These are phyloP conservation scores for Ulmus americana DNA, from an alignment of 331 rosid genomes.

Conservation along the genomic window DNA sequence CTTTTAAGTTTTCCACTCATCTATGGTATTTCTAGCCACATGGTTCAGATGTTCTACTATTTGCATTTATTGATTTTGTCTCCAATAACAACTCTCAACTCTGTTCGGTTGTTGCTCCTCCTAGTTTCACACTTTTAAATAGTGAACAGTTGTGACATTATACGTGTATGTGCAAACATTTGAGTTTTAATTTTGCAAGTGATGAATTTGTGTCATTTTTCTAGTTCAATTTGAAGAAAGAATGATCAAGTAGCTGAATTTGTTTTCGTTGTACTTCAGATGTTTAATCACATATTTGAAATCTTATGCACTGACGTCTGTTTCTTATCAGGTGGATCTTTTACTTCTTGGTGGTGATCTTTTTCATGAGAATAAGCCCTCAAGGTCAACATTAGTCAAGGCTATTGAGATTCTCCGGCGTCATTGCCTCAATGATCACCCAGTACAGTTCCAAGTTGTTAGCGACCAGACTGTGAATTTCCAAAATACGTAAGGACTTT, in stretches of 20 bases:
- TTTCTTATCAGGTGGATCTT: slow-evolving; percentile 61
- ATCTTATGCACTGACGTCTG: not conserved
- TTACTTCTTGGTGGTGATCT: slow-evolving; percentile 92
- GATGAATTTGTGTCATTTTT: too few species aligned
- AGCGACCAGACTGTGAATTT: slow-evolving; percentile 94
- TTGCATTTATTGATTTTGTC: too few species aligned
- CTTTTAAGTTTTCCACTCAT: too few species aligned
- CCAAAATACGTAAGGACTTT: slow-evolving; percentile 45
- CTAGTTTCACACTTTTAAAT: too few species aligned
- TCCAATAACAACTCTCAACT: too few species aligned
- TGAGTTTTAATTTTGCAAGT: too few species aligned
- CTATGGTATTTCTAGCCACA: not conserved
- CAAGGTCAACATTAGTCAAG: slow-evolving; percentile 79
- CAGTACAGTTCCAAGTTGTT: slow-evolving; percentile 90
- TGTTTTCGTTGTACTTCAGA: not conserved
- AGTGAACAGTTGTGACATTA: too few species aligned
- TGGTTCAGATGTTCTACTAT: too few species aligned
- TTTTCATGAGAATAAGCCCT: slow-evolving; percentile 94
- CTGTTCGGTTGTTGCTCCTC: too few species aligned
- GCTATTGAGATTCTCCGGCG: slow-evolving; percentile 85
- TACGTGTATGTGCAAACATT: too few species aligned
- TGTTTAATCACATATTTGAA: not conserved
- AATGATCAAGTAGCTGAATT: not conserved
- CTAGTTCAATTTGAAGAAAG: not conserved
- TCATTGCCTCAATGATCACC: slow-evolving; percentile 74